A percentile compares a stretch with the other conserved stretches of the same genome.
Evolutionary conservation across 805 yeast genomes (phyloP).

Genomic region (Metschnikowia lachancei): DNA sequence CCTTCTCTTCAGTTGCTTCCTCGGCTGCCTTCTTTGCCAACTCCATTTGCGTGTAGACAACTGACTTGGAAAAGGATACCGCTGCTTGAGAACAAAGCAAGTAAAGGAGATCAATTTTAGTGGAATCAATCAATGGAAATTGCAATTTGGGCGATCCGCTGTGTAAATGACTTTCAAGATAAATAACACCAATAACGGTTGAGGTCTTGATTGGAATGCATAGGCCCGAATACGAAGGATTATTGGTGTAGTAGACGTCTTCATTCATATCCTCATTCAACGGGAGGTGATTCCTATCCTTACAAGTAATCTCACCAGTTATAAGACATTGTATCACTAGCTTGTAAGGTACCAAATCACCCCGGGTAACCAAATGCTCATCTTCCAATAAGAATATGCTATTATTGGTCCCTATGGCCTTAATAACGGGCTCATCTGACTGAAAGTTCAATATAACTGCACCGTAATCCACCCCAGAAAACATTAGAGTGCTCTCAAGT

Average conservation of each 20-base stretch:
- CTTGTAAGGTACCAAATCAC: slow-evolving; percentile 44
- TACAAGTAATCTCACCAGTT: slow-evolving; percentile 35
- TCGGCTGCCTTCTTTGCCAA: slow-evolving; percentile 44
- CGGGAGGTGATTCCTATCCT: slow-evolving; percentile 29
- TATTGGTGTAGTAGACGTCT: slow-evolving; percentile 41
- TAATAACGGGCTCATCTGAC: slow-evolving; percentile 25
- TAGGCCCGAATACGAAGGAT: slow-evolving; percentile 34
- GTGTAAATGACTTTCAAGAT: slow-evolving; percentile 31
- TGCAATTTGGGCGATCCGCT: slow-evolving; percentile 9
- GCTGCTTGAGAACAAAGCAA: slow-evolving; percentile 52
- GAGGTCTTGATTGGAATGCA: slow-evolving; percentile 47
- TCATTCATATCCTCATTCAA: slow-evolving; percentile 29
- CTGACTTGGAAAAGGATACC: slow-evolving; percentile 48
- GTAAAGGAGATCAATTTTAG: slow-evolving; percentile 38
- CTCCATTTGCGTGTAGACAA: slow-evolving; percentile 47
- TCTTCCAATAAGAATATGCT: slow-evolving; percentile 24
- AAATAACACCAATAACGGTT: slow-evolving; percentile 46
- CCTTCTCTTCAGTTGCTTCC: slow-evolving; percentile 53
- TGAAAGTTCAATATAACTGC: slow-evolving; percentile 25
- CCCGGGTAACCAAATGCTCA: slow-evolving; percentile 38
- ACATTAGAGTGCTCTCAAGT: slow-evolving; percentile 37
- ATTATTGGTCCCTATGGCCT: slow-evolving; percentile 29
- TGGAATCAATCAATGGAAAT: slow-evolving; percentile 21
- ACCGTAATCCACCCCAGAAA: slow-evolving; percentile 36
- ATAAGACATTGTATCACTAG: slow-evolving; percentile 39